These are phyloP conservation scores for Wallacemonas sp. DNA, from an alignment of 208 protist species.

Conservation along the genomic window DNA sequence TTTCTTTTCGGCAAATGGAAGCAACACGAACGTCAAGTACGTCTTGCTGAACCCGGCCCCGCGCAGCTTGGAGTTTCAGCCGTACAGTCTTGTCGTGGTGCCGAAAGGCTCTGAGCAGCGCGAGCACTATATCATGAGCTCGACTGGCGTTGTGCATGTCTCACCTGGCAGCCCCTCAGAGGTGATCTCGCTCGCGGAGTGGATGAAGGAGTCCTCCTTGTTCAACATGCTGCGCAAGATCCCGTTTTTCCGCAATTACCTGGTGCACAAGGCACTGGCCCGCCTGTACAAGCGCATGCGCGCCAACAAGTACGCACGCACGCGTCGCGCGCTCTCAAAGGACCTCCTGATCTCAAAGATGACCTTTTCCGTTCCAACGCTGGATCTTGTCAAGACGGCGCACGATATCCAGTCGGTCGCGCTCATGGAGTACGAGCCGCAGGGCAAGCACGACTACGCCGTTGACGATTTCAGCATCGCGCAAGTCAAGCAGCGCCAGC, in stretches of 20 bases:
- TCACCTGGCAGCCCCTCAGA: slow-evolving; percentile 86
- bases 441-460: slow-evolving; percentile 88
- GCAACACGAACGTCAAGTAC: slow-evolving; percentile 90
- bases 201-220: slow-evolving; percentile 90
- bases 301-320: slow-evolving; percentile 73
- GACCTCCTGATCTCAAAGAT: slow-evolving; percentile 85
- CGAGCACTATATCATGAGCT: slow-evolving; percentile 95
- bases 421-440: slow-evolving; percentile 79
- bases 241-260: slow-evolving; percentile 92
- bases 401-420: slow-evolving; percentile 76
- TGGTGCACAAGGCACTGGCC: slow-evolving; percentile 91
- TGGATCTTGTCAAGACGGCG: slow-evolving; percentile 81
- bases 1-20: slow-evolving; percentile 93
- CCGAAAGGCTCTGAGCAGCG: slow-evolving; percentile 63
- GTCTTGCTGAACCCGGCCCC: slow-evolving; percentile 88
- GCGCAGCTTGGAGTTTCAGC: slow-evolving; percentile 83
- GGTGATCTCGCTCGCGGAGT: slow-evolving; percentile 90
- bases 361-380: slow-evolving; percentile 78
- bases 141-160: slow-evolving; percentile 93
- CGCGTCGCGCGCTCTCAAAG: slow-evolving; percentile 60
- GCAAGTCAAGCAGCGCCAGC: slow-evolving; percentile 78
- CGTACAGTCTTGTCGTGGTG: slow-evolving; percentile 92
- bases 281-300: slow-evolving; percentile 78
- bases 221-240: slow-evolving; percentile 93
- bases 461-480: slow-evolving; percentile 81